Conservation (phyloP, 345 rosid species). For the Hibiscus trionum region DNA sequence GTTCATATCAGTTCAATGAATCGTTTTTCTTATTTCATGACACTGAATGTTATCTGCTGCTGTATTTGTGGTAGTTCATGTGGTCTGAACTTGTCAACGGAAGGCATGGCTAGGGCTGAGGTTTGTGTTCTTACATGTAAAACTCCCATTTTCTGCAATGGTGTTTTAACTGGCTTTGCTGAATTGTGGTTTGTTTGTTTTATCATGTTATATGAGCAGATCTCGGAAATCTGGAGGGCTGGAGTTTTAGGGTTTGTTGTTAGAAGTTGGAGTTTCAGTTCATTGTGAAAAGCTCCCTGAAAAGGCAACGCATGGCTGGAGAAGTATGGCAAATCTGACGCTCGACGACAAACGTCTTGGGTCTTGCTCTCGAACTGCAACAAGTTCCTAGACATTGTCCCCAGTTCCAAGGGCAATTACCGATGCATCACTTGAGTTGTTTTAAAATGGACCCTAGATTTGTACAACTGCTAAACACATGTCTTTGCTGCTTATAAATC, state of each 20-base stretch:
- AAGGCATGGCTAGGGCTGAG: no score
- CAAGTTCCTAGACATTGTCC: slow-evolving; percentile 69
- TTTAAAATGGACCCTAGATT: background rate
- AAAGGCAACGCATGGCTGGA: slow-evolving; percentile 14
- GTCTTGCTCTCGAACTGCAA: slow-evolving; percentile 38
- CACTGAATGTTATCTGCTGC: no score
- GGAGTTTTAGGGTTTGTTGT: slow-evolving; percentile 25
- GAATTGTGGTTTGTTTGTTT: no score
- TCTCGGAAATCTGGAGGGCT: background rate
- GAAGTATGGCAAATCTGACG: slow-evolving; percentile 17
- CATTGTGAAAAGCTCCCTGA: background rate
- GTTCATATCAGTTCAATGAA: background rate
- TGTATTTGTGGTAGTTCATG: no score
- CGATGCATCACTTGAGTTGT: slow-evolving; percentile 14
- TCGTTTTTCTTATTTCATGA: background rate
- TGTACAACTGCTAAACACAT: background rate
- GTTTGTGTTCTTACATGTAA: no score
- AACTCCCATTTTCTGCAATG: no score
- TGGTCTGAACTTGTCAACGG: no score
- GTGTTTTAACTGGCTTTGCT: no score
- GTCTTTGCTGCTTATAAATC: background rate
- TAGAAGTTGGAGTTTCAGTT: slow-evolving; percentile 1
- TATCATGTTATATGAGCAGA: background rate
- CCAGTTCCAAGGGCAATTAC: slow-evolving; percentile 12
- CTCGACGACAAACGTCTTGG: slow-evolving; percentile 53